Percentiles rank a stretch among this genome's conserved stretches.
phyloP scores from a whole-genome alignment of 1,284 basidiomycete species.

The Acaromyces ingoldii region DNA sequence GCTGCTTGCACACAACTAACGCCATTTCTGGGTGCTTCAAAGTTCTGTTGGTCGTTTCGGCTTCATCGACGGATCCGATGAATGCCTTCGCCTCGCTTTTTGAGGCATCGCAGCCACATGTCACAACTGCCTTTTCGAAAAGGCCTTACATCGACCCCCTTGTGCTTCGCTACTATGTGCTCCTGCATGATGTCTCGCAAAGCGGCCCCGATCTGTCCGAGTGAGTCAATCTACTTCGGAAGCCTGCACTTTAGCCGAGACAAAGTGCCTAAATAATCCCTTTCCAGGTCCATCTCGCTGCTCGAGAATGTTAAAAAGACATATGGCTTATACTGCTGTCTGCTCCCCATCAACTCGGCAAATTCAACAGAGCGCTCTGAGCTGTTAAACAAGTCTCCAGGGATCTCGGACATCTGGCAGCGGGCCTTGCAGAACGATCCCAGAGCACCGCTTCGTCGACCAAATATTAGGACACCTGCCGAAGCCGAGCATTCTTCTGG shows the following conservation, averaged over 20 bases:
- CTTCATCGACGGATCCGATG: conserved; percentile 40
- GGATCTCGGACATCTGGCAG: conserved; percentile 11
- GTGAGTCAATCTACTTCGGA: conserved; percentile 1
- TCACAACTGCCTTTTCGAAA: conserved; percentile 17
- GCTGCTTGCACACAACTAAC: neutral
- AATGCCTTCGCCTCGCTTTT: conserved; percentile 46
- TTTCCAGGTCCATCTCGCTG: conserved; percentile 24
- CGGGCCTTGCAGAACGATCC: conserved; percentile 6
- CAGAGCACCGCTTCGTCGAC: neutral
- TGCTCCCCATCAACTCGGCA: conserved; percentile 43
- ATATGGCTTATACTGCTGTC: conserved; percentile 47
- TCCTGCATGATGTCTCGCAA: conserved; percentile 37
- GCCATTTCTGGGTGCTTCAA: neutral
- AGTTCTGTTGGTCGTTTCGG: conserved; percentile 38
- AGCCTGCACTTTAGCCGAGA: neutral
- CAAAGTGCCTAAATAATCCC: neutral
- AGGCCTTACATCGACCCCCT: conserved; percentile 41
- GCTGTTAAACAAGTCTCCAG: no score
- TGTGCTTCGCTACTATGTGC: conserved; percentile 43
- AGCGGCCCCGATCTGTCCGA: conserved; percentile 28
- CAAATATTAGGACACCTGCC: neutral
- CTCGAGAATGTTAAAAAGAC: conserved; percentile 41
- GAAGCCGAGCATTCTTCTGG: no score
- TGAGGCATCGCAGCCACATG: conserved; percentile 21
- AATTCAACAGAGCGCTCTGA: neutral